phyloP scores from a whole-genome alignment of 306 rosid species.

The Ochetophila trinervis region DNA sequence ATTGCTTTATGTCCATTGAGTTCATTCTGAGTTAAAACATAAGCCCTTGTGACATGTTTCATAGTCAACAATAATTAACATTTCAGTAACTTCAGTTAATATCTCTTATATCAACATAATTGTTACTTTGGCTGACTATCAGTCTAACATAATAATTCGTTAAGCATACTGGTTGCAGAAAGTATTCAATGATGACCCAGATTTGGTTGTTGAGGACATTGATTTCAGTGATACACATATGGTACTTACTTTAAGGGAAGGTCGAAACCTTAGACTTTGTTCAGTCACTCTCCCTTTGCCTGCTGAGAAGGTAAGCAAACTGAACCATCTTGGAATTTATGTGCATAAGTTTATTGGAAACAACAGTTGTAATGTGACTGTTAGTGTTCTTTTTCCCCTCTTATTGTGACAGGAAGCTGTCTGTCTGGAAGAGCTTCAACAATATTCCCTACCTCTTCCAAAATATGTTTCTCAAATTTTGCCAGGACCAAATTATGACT shows the following conservation, averaged over 20 bases:
- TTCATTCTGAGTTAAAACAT: not conserved
- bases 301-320: constrained; percentile 52
- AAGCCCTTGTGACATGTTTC: not conserved
- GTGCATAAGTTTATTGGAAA: constrained; percentile 18
- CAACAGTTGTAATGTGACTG: constrained; percentile 16
- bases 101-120: constrained; percentile 1
- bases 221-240: constrained; percentile 74
- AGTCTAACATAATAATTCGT: not conserved
- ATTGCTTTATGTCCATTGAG: not conserved
- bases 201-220: constrained; percentile 62
- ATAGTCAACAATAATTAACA: no score
- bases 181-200: constrained; percentile 45
- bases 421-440: constrained; percentile 55
- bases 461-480: constrained; percentile 75
- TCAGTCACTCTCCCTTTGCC: constrained; percentile 72
- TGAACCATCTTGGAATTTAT: constrained; percentile 19
- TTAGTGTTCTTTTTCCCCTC: constrained; percentile 23
- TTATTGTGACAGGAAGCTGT: constrained; percentile 51
- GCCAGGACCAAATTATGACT: constrained; percentile 90
- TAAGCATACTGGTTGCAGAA: constrained; percentile 47
- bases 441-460: constrained; percentile 68
- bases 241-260: constrained; percentile 66
- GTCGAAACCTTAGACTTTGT: constrained; percentile 59
- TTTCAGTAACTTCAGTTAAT: constrained; percentile 14
- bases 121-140: constrained; percentile 11